phyloP scores from a whole-genome alignment of 2,329 filamentous ascomycete genomes.

The Gremmenia infestans region DNA sequence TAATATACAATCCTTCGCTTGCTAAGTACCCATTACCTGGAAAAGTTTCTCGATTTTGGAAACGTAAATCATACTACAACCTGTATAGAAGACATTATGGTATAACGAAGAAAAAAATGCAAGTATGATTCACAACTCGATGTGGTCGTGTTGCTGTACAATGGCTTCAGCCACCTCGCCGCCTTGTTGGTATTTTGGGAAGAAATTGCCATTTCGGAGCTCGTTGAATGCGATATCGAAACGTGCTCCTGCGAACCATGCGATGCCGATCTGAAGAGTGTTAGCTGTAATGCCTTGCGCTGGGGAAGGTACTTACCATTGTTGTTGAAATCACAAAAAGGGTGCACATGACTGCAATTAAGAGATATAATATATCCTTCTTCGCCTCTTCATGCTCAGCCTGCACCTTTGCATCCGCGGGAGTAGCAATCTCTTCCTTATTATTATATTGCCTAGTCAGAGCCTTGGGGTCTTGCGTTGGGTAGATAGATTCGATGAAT shows the following conservation, averaged over 20 bases:
- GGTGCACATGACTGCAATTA: constrained; percentile 61
- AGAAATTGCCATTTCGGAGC: constrained; percentile 42
- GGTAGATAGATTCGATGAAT: constrained; percentile 93
- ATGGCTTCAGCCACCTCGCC: constrained; percentile 25
- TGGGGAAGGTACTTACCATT: constrained; percentile 60
- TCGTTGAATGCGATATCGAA: constrained; percentile 67
- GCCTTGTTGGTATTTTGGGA: constrained; percentile 24
- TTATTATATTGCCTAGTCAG: constrained; percentile 37
- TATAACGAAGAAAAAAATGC: constrained; percentile 7
- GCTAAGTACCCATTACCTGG: not conserved
- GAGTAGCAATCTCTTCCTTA: constrained; percentile 31
- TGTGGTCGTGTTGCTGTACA: constrained; percentile 24
- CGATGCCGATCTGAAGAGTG: constrained; percentile 59
- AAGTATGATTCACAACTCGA: constrained; percentile 19
- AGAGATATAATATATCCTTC: constrained; percentile 56
- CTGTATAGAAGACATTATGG: not conserved
- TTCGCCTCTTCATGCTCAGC: constrained; percentile 52
- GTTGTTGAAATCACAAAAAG: constrained; percentile 64
- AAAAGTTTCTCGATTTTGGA: not conserved
- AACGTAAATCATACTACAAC: not conserved
- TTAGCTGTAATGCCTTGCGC: constrained; percentile 9
- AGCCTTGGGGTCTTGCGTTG: constrained; percentile 68
- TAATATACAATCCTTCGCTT: not conserved
- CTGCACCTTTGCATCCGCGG: constrained; percentile 36
- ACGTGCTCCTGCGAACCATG: constrained; percentile 75